Conservation (phyloP, 148 eudicot genomes). For the Cornus controversa region DNA sequence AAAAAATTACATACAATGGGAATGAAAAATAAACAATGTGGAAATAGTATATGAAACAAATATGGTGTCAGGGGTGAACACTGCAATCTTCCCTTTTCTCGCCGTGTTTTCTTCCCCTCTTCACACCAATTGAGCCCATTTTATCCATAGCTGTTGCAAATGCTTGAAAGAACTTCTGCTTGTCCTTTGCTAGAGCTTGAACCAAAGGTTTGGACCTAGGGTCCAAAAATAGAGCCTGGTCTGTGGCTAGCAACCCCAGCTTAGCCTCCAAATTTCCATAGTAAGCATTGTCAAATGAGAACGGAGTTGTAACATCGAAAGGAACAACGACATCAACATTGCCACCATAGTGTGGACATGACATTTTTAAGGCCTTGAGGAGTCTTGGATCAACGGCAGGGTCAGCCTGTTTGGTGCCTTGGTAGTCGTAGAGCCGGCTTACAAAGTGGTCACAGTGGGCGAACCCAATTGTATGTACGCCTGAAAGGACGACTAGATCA, state of each 20-base stretch:
- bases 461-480: slow-evolving; percentile 88
- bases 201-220: slow-evolving; percentile 63
- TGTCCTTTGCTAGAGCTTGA: slow-evolving; percentile 56
- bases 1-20: not conserved
- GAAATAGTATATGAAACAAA: not conserved
- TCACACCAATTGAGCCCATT: slow-evolving; percentile 77
- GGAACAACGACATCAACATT: slow-evolving; percentile 78
- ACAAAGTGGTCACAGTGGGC: slow-evolving; percentile 66
- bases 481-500: slow-evolving; percentile 79
- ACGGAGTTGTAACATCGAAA: slow-evolving; percentile 87
- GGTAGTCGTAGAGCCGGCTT: slow-evolving; percentile 50
- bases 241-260: slow-evolving; percentile 64
- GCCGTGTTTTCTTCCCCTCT: slow-evolving; percentile 70
- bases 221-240: slow-evolving; percentile 70
- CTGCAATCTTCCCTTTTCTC: slow-evolving; percentile 71
- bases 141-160: slow-evolving; percentile 80
- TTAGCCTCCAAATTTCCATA: slow-evolving; percentile 73
- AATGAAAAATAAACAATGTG: not conserved
- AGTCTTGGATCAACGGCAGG: slow-evolving; percentile 61
- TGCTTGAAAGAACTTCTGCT: slow-evolving; percentile 55
- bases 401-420: slow-evolving; percentile 47
- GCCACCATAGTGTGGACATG: slow-evolving; percentile 70
- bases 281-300: slow-evolving; percentile 71
- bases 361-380: slow-evolving; percentile 63
- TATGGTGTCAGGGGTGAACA: slow-evolving; percentile 28